These are phyloP conservation scores for Trichosanthes cucumerina DNA, from an alignment of 306 rosid genomes.

Conservation along the genomic window DNA sequence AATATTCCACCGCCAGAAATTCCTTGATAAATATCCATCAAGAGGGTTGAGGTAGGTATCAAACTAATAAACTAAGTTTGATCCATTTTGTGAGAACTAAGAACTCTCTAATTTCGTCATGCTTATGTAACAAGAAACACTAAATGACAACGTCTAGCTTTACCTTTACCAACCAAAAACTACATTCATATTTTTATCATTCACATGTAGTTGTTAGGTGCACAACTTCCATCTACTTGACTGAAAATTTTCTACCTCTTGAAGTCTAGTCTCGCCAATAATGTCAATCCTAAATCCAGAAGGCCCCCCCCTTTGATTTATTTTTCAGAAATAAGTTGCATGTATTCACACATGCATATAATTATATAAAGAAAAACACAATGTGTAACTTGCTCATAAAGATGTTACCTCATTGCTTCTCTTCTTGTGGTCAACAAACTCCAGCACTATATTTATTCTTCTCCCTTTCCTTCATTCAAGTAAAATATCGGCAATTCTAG, in stretches of 20 bases:
- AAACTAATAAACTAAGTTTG: background rate
- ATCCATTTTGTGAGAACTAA: background rate
- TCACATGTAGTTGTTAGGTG: conserved; percentile 3
- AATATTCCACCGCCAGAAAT: background rate
- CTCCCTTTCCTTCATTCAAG: background rate
- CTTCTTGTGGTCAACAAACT: conserved; percentile 3
- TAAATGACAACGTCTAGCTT: conserved; percentile 1
- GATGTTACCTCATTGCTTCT: background rate
- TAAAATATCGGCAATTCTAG: background rate
- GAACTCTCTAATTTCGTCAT: background rate
- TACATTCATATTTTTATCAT: background rate
- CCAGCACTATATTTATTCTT: background rate
- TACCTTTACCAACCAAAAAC: background rate
- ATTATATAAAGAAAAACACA: background rate
- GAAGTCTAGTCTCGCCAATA: background rate
- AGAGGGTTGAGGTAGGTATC: background rate
- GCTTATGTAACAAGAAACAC: background rate
- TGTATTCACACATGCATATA: background rate
- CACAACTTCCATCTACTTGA: conserved; percentile 3
- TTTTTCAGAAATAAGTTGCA: background rate
- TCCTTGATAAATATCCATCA: background rate
- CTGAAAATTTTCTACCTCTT: background rate
- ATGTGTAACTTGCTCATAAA: background rate
- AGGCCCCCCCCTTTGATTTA: background rate
- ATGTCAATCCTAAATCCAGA: conserved; percentile 8